Evolutionary conservation across 2,329 filamentous ascomycete species (phyloP).

Genomic region (Colletotrichum navitas): DNA sequence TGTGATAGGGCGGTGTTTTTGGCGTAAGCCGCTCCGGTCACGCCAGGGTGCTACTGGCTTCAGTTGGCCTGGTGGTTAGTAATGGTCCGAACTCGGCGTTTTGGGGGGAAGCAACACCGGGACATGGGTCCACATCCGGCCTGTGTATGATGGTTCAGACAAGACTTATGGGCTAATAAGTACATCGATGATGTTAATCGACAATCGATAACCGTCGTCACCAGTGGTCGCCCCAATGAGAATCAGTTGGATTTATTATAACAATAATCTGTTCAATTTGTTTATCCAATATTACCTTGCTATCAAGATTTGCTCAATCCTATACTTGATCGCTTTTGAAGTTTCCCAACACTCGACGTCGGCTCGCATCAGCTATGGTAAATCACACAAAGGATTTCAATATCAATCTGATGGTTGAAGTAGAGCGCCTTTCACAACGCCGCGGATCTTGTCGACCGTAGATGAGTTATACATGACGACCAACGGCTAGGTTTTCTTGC

Average conservation of each 20-base stretch:
- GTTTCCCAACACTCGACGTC: not conserved
- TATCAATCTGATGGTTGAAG: conserved; percentile 13
- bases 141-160: not conserved
- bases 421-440: not conserved
- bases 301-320: not conserved
- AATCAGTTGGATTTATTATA: not conserved
- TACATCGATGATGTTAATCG: not conserved
- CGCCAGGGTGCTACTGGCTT: not conserved
- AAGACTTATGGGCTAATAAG: not conserved
- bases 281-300: not conserved
- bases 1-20: not conserved
- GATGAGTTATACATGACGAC: not conserved
- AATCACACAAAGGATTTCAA: not conserved
- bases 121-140: not conserved
- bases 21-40: not conserved
- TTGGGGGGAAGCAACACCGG: not conserved
- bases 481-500: conserved; percentile 9
- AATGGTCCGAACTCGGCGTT: conserved; percentile 14
- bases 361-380: not conserved
- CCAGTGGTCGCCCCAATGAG: no score
- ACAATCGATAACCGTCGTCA: not conserved
- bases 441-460: not conserved
- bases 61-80: not conserved
- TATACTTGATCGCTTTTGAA: not conserved
- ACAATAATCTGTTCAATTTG: not conserved